A percentile compares a stretch with the other conserved stretches of the same genome.
phyloP scores from a whole-genome alignment of 192 early-diverging fungal species.

The Backusella australiensis region DNA sequence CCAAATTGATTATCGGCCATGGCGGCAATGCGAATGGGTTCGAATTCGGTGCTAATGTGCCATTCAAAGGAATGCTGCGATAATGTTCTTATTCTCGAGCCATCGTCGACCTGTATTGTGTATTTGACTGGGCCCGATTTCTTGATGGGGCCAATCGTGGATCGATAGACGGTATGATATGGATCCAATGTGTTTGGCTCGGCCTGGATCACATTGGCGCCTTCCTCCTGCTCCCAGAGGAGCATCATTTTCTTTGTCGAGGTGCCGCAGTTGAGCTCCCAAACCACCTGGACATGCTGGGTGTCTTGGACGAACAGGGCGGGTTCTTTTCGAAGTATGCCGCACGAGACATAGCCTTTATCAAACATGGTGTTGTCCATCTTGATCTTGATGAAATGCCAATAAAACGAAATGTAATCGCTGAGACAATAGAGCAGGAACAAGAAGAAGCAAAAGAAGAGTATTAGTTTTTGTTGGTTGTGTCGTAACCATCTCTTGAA shows the following conservation, averaged over 20 bases:
- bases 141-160: conserved; percentile 30
- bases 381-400: conserved; percentile 40
- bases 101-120: neutral
- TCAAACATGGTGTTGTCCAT: conserved; percentile 47
- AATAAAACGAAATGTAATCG: conserved; percentile 17
- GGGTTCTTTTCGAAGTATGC: conserved; percentile 51
- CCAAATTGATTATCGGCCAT: conserved; percentile 53
- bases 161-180: conserved; percentile 38
- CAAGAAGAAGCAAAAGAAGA: neutral
- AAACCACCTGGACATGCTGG: conserved; percentile 46
- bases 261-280: conserved; percentile 55
- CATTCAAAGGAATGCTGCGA: conserved; percentile 31
- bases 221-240: conserved; percentile 1
- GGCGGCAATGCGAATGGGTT: conserved; percentile 38
- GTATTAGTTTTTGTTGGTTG: neutral
- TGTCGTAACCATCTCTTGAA: neutral
- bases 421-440: conserved; percentile 12
- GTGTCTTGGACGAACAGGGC: conserved; percentile 51
- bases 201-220: neutral
- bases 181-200: conserved; percentile 28
- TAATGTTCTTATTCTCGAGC: conserved; percentile 23
- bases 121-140: conserved; percentile 24
- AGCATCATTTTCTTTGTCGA: conserved; percentile 42
- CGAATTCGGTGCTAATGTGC: conserved; percentile 24
- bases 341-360: conserved; percentile 42